Percentiles rank a stretch among this genome's conserved stretches.
Evolutionary conservation across 495 filamentous ascomycete genomes (phyloP).

Genomic region (Aspergillus sclerotioniger): DNA sequence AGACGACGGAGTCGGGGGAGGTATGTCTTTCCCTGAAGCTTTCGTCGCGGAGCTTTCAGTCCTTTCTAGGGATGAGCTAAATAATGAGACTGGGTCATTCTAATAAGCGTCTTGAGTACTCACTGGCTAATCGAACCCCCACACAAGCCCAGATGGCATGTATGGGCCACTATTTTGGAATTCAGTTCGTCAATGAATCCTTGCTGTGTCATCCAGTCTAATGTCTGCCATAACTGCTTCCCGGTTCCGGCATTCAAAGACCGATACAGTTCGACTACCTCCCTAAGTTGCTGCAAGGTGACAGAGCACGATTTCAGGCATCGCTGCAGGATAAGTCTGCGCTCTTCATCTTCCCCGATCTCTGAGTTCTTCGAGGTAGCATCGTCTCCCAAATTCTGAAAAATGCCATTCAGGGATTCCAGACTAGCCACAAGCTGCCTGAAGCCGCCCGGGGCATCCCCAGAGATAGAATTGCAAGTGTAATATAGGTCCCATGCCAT

Average conservation of each 20-base stretch:
- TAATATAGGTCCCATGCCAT: constrained; percentile 38
- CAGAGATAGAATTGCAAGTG: constrained; percentile 30
- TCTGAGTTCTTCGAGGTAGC: constrained; percentile 28
- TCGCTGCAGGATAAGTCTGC: constrained; percentile 28
- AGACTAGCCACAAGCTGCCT: constrained; percentile 35
- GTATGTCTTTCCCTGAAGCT: constrained; percentile 27
- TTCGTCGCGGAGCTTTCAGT: constrained; percentile 28
- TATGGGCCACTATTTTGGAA: constrained; percentile 37
- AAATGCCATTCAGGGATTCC: constrained; percentile 30
- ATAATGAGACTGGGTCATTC: not conserved
- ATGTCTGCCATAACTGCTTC: constrained; percentile 32
- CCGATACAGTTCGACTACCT: constrained; percentile 28
- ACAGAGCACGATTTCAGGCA: constrained; percentile 27
- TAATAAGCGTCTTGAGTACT: constrained; percentile 9
- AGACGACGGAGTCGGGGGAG: constrained; percentile 1
- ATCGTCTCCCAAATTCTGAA: constrained; percentile 31
- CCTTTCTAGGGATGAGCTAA: constrained; percentile 27
- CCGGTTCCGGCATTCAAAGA: constrained; percentile 29
- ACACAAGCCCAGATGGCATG: constrained; percentile 35
- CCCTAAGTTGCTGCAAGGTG: constrained; percentile 29
- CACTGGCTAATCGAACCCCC: constrained; percentile 39
- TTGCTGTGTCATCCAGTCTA: constrained; percentile 36
- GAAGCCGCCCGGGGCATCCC: constrained; percentile 38
- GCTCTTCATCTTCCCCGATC: constrained; percentile 25
- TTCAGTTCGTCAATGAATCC: constrained; percentile 34